phyloP scores from a whole-genome alignment of 2,329 filamentous ascomycete species.

The Talaromyces sp. region DNA sequence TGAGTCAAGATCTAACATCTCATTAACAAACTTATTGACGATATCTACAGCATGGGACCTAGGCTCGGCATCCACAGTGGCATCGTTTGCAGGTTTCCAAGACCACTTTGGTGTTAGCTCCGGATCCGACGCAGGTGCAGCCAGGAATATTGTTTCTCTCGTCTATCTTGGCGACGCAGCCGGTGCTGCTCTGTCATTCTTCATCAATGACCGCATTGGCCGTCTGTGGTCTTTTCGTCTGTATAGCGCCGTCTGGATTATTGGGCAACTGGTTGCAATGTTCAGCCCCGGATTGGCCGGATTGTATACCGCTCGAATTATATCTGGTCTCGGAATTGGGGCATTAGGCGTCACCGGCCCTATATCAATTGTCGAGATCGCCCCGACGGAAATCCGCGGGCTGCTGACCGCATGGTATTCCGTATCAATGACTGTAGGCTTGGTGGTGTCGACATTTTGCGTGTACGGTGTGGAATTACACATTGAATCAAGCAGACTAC shows the following conservation, averaged over 20 bases:
- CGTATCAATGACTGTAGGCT: constrained; percentile 24
- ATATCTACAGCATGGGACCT: constrained; percentile 8
- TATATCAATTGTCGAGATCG: constrained; percentile 38
- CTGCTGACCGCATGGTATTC: constrained; percentile 34
- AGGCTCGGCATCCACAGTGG: constrained; percentile 21
- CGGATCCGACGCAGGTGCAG: constrained; percentile 20
- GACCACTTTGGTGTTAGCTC: constrained; percentile 30
- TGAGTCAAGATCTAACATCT: too few species aligned
- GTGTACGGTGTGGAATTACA: constrained; percentile 22
- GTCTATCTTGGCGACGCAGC: constrained; percentile 29
- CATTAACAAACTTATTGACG: too few species aligned
- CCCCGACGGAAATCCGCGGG: constrained; percentile 37
- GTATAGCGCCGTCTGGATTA: constrained; percentile 27
- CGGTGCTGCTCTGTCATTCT: constrained; percentile 32
- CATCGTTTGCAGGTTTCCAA: constrained; percentile 31
- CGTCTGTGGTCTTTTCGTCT: constrained; percentile 37
- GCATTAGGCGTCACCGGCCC: constrained; percentile 35
- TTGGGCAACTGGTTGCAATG: constrained; percentile 20
- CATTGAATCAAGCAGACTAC: too few species aligned
- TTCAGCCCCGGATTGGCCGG: constrained; percentile 13
- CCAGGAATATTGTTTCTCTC: constrained; percentile 35
- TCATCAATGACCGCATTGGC: constrained; percentile 38
- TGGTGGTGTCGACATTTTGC: constrained; percentile 31
- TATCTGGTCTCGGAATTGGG: constrained; percentile 37
- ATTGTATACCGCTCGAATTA: constrained; percentile 34